A percentile compares a stretch with the other conserved stretches of the same genome.
These are phyloP conservation scores for Silybum marianum DNA, from an alignment of 129 eudicot genomes.

Conservation along the genomic window DNA sequence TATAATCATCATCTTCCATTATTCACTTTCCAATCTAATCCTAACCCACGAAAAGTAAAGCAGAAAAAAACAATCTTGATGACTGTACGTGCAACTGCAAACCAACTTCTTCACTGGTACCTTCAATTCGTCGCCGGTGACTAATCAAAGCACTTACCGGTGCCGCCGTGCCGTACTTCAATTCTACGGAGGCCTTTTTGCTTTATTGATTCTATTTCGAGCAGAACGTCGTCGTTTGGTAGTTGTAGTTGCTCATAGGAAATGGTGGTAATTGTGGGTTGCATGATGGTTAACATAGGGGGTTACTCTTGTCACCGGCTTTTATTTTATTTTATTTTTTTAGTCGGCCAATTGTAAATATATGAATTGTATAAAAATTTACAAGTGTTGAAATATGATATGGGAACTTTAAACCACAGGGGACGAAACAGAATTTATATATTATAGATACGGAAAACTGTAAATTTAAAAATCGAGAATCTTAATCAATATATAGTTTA, in stretches of 20 bases:
- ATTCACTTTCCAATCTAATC: background rate
- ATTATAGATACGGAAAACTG: too few species aligned
- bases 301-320: background rate
- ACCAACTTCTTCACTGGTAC: conserved; percentile 17
- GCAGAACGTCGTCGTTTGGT: conserved; percentile 46
- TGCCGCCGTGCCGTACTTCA: conserved; percentile 84
- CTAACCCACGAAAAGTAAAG: background rate
- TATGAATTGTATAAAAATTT: too few species aligned
- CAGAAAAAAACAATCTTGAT: background rate
- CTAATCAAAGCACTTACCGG: conserved; percentile 71
- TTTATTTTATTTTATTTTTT: too few species aligned
- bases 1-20: background rate
- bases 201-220: conserved; percentile 19
- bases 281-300: background rate
- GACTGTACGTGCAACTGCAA: background rate
- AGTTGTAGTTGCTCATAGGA: conserved; percentile 30
- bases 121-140: conserved; percentile 26
- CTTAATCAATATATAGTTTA: too few species aligned
- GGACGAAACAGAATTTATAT: too few species aligned
- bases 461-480: too few species aligned
- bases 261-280: conserved; percentile 11
- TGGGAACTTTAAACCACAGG: too few species aligned
- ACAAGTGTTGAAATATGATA: too few species aligned
- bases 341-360: background rate
- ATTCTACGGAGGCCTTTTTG: conserved; percentile 56